These are phyloP conservation scores for Microdochium bolleyi DNA, from an alignment of 2,329 filamentous ascomycete species.

Conservation along the genomic window DNA sequence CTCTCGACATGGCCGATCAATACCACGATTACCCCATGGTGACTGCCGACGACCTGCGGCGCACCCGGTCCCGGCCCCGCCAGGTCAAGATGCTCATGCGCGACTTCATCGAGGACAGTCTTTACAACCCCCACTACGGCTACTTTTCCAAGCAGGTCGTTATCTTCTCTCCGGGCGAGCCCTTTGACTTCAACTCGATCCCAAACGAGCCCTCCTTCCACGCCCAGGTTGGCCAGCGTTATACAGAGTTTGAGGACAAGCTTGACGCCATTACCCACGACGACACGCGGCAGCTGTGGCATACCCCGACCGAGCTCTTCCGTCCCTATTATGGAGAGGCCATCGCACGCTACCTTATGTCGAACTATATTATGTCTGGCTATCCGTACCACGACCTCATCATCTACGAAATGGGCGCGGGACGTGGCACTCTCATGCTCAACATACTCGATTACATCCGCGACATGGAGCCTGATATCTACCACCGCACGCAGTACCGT, in stretches of 20 bases:
- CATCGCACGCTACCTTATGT: constrained; percentile 89
- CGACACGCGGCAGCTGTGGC: constrained; percentile 85
- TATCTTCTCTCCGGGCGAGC: constrained; percentile 87
- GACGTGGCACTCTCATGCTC: constrained; percentile 94
- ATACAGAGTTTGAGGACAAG: constrained; percentile 82
- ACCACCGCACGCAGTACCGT: constrained; percentile 85
- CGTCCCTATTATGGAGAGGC: constrained; percentile 94
- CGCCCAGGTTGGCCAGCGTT: constrained; percentile 65
- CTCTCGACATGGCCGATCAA: constrained; percentile 70
- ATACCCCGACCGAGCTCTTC: constrained; percentile 96
- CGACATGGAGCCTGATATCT: constrained; percentile 81
- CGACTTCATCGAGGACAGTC: constrained; percentile 95
- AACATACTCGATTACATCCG: constrained; percentile 97
- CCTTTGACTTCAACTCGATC: constrained; percentile 79
- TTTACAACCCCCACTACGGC: constrained; percentile 91
- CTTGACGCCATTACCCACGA: constrained; percentile 68
- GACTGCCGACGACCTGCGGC: constrained; percentile 70
- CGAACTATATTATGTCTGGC: constrained; percentile 89
- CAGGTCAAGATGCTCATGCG: constrained; percentile 94
- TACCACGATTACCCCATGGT: constrained; percentile 77
- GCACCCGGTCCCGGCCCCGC: constrained; percentile 66
- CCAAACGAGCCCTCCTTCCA: constrained; percentile 84
- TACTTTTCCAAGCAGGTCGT: constrained; percentile 96
- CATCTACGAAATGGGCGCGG: constrained; percentile 98
- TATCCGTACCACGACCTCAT: constrained; percentile 96